These are phyloP conservation scores for Ceratobasidium sp. DNA, from an alignment of 1,284 basidiomycete species.

Conservation along the genomic window DNA sequence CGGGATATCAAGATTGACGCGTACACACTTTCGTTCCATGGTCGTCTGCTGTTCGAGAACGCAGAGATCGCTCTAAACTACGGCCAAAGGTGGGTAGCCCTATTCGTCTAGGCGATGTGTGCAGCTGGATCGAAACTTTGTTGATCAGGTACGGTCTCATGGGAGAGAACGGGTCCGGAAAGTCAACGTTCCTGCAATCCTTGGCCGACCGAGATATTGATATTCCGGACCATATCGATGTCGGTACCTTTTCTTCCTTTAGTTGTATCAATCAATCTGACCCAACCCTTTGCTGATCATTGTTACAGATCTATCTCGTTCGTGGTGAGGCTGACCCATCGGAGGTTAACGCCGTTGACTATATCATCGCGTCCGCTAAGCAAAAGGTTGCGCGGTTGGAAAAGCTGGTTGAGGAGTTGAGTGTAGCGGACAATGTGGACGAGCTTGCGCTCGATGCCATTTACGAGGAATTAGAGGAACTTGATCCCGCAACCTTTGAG, in stretches of 20 bases:
- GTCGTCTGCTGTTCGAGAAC: constrained; percentile 90
- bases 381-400: constrained; percentile 97
- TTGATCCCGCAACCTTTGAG: constrained; percentile 96
- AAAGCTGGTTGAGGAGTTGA: constrained; percentile 93
- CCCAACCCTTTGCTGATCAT: constrained; percentile 14
- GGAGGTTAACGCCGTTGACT: constrained; percentile 96
- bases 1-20: constrained; percentile 98
- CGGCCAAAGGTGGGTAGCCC: constrained; percentile 75
- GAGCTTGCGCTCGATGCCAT: constrained; percentile 87
- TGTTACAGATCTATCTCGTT: constrained; percentile 86
- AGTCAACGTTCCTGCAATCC: constrained; percentile 66
- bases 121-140: background rate
- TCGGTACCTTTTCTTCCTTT: constrained; percentile 46
- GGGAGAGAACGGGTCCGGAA: constrained; percentile 97
- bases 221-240: constrained; percentile 94
- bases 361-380: constrained; percentile 91
- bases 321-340: constrained; percentile 95
- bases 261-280: background rate
- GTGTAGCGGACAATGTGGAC: constrained; percentile 88
- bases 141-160: constrained; percentile 79
- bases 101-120: background rate
- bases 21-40: constrained; percentile 97
- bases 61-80: constrained; percentile 95
- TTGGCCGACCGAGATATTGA: constrained; percentile 88
- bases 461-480: constrained; percentile 97